Conservation (phyloP, 1,284 basidiomycete genomes). For the Termitomyces sp. region DNA sequence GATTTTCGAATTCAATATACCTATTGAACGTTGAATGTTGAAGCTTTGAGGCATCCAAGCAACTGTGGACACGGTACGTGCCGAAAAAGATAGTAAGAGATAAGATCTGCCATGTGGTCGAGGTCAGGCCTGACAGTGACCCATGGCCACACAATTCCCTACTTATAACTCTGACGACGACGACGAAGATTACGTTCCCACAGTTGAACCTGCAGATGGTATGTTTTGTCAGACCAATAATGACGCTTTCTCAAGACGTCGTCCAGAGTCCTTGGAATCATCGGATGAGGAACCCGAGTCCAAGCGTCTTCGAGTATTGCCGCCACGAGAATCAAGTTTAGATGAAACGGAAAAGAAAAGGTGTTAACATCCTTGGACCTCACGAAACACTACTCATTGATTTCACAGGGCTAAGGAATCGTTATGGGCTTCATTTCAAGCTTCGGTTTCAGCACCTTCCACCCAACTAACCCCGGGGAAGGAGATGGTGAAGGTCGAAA, state of each 20-base stretch:
- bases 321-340: constrained; percentile 22
- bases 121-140: too few species aligned
- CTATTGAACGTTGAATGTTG: background rate
- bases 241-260: background rate
- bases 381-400: background rate
- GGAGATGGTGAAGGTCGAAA: constrained; percentile 60
- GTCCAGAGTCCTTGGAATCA: constrained; percentile 31
- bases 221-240: constrained; percentile 5
- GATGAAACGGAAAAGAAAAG: constrained; percentile 38
- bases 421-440: constrained; percentile 60
- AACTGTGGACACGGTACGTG: too few species aligned
- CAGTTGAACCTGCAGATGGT: constrained; percentile 31
- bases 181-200: constrained; percentile 61
- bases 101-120: background rate
- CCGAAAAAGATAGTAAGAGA: background rate
- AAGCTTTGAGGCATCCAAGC: background rate
- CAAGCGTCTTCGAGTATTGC: constrained; percentile 20
- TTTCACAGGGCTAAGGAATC: constrained; percentile 39
- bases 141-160: constrained; percentile 9
- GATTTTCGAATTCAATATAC: background rate
- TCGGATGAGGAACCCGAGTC: constrained; percentile 32
- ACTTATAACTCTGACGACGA: constrained; percentile 47
- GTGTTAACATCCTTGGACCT: constrained; percentile 24
- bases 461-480: constrained; percentile 14
- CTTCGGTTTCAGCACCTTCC: constrained; percentile 34